Evolutionary conservation across 768 basidiomycete genomes (phyloP), one percentile per base, ranked within the genome.

Genomic region (Tulasnella sp.): DNA sequence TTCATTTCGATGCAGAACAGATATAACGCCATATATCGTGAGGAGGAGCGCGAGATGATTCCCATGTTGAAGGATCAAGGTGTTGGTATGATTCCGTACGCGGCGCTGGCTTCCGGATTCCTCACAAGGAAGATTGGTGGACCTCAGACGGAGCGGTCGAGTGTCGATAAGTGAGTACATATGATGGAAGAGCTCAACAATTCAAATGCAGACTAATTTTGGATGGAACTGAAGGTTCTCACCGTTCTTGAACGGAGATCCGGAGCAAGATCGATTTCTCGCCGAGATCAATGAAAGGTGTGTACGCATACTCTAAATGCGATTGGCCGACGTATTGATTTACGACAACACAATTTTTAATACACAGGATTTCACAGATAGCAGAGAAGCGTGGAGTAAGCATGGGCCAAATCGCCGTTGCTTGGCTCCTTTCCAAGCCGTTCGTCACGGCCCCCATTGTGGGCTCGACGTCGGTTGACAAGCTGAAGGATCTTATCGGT

Each of bases 311-410:
- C n/a, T n/a, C n/a, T n/a, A n/a, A n/a, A n/a, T n/a, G n/a, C n/a
- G n/a, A n/a, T n/a, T n/a, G n/a, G n/a, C n/a, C n/a, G n/a, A n/a
- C n/a, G n/a, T n/a, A n/a, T n/a, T n/a, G n/a, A n/a, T n/a, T n/a
- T n/a, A n/a, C n/a, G n/a, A n/a, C n/a, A n/a, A n/a, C n/a, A n/a
- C 49, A n/a, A 0, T n/a, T 7, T 12, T 22, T 0, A n/a, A n/a
- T 9, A 29, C 42, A 67, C 74, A 87, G 88, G 11, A 86, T 91
- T 49, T 87, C 90, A 78, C 83, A 86, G 74, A 82, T 91, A 68
- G 87, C 89, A 3, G 87, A 87, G 79, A 84, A 85, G 67, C 85
- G 85, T 64, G 84, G 84, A 4, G 81, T 85, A 7, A 85, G 83
- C 38, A 91, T 91, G 90, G 88, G 88, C 0, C 88, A 89, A 77